Conservation (phyloP, 257 asterid genomes). For the Asclepias syriaca region DNA sequence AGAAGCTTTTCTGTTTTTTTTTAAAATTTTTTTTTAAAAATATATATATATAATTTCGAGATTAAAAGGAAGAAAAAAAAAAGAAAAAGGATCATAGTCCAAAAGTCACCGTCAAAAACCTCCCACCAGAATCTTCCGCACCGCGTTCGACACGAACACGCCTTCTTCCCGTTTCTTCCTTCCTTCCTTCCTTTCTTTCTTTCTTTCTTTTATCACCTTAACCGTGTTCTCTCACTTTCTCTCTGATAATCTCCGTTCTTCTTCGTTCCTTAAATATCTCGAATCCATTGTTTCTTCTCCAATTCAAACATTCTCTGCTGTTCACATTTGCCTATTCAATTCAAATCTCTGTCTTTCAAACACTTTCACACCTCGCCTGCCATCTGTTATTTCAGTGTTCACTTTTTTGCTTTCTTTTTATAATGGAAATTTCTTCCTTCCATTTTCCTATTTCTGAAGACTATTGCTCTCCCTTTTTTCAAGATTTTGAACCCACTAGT, state of each 20-base stretch:
- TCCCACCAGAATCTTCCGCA: slow-evolving; percentile 37
- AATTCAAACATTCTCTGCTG: slow-evolving; percentile 18
- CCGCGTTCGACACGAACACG: slow-evolving; percentile 38
- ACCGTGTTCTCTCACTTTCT: slow-evolving; percentile 8
- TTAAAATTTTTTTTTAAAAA: too few relatives aligned
- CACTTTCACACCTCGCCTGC: slow-evolving; percentile 15
- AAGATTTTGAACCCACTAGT: slow-evolving; percentile 12
- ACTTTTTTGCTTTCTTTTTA: neutral
- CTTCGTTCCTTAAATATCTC: neutral
- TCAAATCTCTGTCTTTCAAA: slow-evolving; percentile 14
- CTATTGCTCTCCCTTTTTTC: slow-evolving; percentile 20
- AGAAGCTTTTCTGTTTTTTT: too few relatives aligned
- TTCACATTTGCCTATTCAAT: slow-evolving; percentile 34
- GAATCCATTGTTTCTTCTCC: neutral
- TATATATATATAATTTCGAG: too few relatives aligned
- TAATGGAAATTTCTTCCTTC: slow-evolving; percentile 50
- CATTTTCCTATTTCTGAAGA: slow-evolving; percentile 36
- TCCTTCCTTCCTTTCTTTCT: neutral
- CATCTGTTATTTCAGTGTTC: neutral
- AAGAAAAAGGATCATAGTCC: neutral
- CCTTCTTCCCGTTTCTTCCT: slow-evolving; percentile 13
- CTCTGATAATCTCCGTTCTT: neutral
- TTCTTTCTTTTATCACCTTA: neutral
- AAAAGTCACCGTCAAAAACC: slow-evolving; percentile 22
- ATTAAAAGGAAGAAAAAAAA: too few relatives aligned